phyloP scores from a whole-genome alignment of 106 monocot genomes.

The Agapanthus africanus region DNA sequence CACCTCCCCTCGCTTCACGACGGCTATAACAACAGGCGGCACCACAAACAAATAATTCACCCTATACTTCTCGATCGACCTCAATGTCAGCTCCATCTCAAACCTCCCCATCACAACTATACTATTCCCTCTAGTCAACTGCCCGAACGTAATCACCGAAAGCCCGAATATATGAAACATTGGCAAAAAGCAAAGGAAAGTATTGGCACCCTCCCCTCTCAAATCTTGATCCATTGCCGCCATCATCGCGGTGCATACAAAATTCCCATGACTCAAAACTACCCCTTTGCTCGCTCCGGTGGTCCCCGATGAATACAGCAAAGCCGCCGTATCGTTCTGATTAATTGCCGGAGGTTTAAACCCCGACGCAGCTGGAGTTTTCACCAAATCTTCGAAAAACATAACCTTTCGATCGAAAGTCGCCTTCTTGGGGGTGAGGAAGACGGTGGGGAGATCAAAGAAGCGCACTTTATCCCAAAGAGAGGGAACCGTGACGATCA shows the following conservation, averaged over 20 bases:
- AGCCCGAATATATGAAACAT: constrained; percentile 78
- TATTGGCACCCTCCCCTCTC: constrained; percentile 31
- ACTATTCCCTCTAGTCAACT: constrained; percentile 48
- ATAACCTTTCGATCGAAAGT: constrained; percentile 13
- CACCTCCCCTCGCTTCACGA: constrained; percentile 56
- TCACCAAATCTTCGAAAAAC: constrained; percentile 25
- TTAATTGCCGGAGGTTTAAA: constrained; percentile 16
- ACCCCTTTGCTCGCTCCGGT: constrained; percentile 79
- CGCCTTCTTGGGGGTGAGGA: constrained; percentile 20
- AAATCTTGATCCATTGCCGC: constrained; percentile 36
- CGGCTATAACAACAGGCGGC: no score
- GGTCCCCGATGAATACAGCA: constrained; percentile 87
- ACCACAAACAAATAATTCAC: constrained; percentile 34
- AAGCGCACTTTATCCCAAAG: constrained; percentile 43
- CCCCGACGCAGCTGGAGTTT: neutral
- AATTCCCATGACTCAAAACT: constrained; percentile 59
- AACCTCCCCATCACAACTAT: no score
- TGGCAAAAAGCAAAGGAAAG: constrained; percentile 57
- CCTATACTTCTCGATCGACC: constrained; percentile 37
- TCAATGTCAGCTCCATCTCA: no score
- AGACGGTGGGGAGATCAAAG: constrained; percentile 31
- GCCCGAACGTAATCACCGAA: constrained; percentile 31
- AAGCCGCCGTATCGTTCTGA: constrained; percentile 49
- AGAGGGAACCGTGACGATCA: constrained; percentile 42
- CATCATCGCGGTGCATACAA: constrained; percentile 43